These are phyloP conservation scores for Rosa rugosa DNA, from an alignment of 306 rosid species.

Conservation along the genomic window DNA sequence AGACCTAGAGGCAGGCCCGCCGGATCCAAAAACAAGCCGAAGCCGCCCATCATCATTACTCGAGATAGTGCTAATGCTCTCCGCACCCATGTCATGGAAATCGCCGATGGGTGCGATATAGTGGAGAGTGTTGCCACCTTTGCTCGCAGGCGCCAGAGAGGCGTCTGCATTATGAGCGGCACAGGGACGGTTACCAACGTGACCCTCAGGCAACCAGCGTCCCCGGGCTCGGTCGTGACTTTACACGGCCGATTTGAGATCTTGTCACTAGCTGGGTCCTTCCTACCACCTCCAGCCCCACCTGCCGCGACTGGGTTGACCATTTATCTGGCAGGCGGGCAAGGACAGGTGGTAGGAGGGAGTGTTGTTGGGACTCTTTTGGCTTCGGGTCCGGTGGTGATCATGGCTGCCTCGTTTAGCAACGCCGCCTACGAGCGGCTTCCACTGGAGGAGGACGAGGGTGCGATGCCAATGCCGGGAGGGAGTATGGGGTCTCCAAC, in stretches of 20 bases:
- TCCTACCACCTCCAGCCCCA: constrained; percentile 90
- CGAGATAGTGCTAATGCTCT: constrained; percentile 96
- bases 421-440: constrained; percentile 98
- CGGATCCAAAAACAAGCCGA: constrained; percentile 96
- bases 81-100: constrained; percentile 89
- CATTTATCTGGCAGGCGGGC: constrained; percentile 84
- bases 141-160: constrained; percentile 85
- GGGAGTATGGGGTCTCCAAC: constrained; percentile 59
- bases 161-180: constrained; percentile 92
- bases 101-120: constrained; percentile 85
- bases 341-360: constrained; percentile 96
- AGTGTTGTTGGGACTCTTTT: constrained; percentile 70
- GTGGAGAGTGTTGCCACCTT: constrained; percentile 79
- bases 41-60: constrained; percentile 92
- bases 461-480: constrained; percentile 49
- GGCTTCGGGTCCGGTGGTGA: constrained; percentile 89
- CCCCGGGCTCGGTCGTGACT: constrained; percentile 75
- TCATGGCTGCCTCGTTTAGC: constrained; percentile 94
- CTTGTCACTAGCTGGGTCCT: constrained; percentile 77
- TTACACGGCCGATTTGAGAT: constrained; percentile 94
- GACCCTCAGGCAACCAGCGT: constrained; percentile 80
- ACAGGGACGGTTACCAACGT: constrained; percentile 90
- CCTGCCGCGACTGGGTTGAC: constrained; percentile 82
- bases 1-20: constrained; percentile 87
- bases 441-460: constrained; percentile 85